Base-by-base conservation (phyloP, 2,329 filamentous ascomycete species). In the Lecanoromycetidae sp. region DNA sequence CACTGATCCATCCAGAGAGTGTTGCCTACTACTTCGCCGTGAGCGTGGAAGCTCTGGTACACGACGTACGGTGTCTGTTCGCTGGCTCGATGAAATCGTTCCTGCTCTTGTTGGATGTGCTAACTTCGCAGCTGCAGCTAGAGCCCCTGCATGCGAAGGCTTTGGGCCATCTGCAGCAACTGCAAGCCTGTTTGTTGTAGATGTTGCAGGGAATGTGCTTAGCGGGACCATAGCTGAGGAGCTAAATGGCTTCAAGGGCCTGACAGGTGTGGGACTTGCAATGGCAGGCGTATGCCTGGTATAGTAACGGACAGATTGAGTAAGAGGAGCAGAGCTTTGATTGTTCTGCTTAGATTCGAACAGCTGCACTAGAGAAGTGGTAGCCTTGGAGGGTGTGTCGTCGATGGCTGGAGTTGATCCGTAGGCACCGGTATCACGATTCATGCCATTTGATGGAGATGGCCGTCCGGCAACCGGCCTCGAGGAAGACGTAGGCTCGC, bases 281-380 rank as follows among this genome's bases (percentile, higher is more conserved):
- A 50, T 43, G 8, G 17, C 29, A 30, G 25, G 25, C 26, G 49
- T n/a, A n/a, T 35, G 39, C 23, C 41, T 48, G 10, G 34, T 32
- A 23, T 38, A 27, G 29, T 50, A 48, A 25, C 39, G 37, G 13
- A 48, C 26, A 10, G 51, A 46, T 17, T 47, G 30, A 6, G 33
- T 42, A 19, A 35, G 30, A 39, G 51, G 42, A n/a, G 15, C 23
- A 33, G 26, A 9, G n/a, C n/a, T 20, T 34, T 44, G 37, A 26
- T 37, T 6, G 5, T 38, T 22, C 6, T 53, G 33, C 37, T 50
- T 52, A 13, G 48, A 44, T 37, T 53, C 51, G 22, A 49, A 53
- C 22, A 53, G 48, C 20, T 46, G 27, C 10, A 53, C 51, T 8
- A 53, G 42, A 12, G 48, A 48, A 26, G 47, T 47, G 4, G 49